phyloP scores from a whole-genome alignment of 139 green algal species.

The Auxenochlorella pyrenoidosa region DNA sequence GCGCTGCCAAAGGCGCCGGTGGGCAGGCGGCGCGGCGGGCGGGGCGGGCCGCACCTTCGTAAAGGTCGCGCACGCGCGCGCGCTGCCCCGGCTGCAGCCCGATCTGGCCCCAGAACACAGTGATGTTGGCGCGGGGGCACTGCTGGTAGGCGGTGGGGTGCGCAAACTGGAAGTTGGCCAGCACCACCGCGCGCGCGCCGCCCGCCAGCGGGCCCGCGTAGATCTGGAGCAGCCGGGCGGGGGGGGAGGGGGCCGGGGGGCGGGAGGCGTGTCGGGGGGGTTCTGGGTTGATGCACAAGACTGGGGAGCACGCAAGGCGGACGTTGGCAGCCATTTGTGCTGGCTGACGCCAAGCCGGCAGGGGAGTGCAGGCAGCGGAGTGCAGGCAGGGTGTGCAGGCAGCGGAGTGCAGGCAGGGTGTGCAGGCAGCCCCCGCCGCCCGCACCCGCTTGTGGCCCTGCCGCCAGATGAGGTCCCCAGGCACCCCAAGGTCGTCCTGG shows the following conservation, averaged over 20 bases:
- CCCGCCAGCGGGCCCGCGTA: conserved; percentile 59
- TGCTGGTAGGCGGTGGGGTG: conserved; percentile 2
- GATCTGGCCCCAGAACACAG: conserved; percentile 21
- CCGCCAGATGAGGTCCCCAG: conserved; percentile 67
- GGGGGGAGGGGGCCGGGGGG: background rate
- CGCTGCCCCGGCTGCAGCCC: conserved; percentile 4
- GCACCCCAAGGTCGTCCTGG: conserved; percentile 66
- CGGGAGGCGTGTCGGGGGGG: background rate
- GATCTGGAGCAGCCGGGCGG: conserved; percentile 34
- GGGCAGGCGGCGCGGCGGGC: no score
- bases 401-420: no score
- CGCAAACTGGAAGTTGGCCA: conserved; percentile 57
- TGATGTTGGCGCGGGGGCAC: conserved; percentile 46
- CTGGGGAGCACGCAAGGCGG: no score
- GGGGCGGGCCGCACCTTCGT: background rate
- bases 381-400: no score
- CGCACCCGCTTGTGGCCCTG: conserved; percentile 46
- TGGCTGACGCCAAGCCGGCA: no score
- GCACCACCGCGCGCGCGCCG: conserved; percentile 49
- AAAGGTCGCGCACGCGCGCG: background rate
- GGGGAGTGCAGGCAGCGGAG: background rate
- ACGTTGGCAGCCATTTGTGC: no score
- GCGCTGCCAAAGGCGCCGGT: no score
- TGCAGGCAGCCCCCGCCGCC: no score
- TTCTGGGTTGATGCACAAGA: background rate